Base-by-base conservation (phyloP, 208 protist species). In the Angomonas deanei region DNA sequence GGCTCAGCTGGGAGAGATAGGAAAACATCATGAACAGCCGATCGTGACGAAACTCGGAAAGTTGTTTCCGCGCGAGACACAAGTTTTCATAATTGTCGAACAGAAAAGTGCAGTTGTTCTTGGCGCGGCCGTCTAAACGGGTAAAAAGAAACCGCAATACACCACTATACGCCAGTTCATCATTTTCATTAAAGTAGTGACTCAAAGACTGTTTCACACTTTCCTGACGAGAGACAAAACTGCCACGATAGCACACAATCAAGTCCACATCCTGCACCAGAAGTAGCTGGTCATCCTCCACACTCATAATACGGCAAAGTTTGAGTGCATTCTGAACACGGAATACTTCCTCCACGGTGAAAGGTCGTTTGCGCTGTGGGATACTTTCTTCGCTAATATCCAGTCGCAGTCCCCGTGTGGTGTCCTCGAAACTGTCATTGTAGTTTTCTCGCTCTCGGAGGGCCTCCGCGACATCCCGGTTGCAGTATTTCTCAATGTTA, bases 21-120 rank as follows among this genome's bases (percentile, higher is more conserved):
- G 32, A 24, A 23, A 60, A 56, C 33, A 60, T 38, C 62, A 46
- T 53, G 39, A 67, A 67, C 27, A 67, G 8, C 27, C 62, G 62
- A 31, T 67, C 47, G 5, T 38, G 62, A 2, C 62, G 62, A 28
- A 60, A 59, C 21, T 10, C 21, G 32, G 49, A 59, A 27, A 53
- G 57, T 32, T 31, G 15, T 4, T 33, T 34, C 24, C 42, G 34
- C 4, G 62, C 62, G 33, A 47, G 15, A 38, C 62, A 52, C 8
- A 67, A 19, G 62, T 56, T 21, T 0, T 67, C 52, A 17, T 36
- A 54, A 49, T 42, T 60, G 27, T 67, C 62, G 38, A 28, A 48
- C n/a, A 67, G 8, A 30, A 67, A 67, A 13, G 57, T 11, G 5
- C 49, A 53, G 24, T 67, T 53, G 19, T 53, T 24, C 33, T 54